phyloP scores from a whole-genome alignment of 2,329 filamentous ascomycete species.

The Arthrobotrys musiformis region DNA sequence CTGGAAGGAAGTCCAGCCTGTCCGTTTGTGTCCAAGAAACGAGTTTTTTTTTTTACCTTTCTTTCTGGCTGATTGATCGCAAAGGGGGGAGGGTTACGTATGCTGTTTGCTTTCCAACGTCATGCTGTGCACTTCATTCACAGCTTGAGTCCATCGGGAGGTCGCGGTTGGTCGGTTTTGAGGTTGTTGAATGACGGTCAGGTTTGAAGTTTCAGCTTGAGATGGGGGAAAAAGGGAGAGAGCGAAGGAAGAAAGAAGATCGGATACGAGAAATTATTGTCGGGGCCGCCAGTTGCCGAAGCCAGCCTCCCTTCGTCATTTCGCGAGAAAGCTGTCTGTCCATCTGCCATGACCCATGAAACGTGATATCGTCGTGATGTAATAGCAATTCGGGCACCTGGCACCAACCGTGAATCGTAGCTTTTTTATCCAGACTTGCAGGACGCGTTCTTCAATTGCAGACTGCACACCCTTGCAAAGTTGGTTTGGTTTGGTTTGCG shows the following conservation, averaged over 20 bases:
- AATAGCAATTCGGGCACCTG: slow-evolving; percentile 33
- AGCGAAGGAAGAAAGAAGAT: neutral
- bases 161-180: slow-evolving; percentile 13
- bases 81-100: slow-evolving; percentile 22
- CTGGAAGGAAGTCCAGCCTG: slow-evolving; percentile 47
- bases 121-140: slow-evolving; percentile 4
- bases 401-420: slow-evolving; percentile 14
- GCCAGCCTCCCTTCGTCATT: slow-evolving; percentile 6
- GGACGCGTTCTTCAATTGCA: slow-evolving; percentile 38
- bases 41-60: too few relatives aligned
- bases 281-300: slow-evolving; percentile 9
- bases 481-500: slow-evolving; percentile 11
- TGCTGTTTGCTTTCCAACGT: slow-evolving; percentile 23
- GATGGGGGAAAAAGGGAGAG: slow-evolving; percentile 8
- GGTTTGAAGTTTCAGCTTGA: slow-evolving; percentile 29
- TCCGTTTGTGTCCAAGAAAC: slow-evolving; percentile 20
- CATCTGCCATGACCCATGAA: slow-evolving; percentile 23
- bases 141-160: neutral
- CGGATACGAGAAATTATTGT: slow-evolving; percentile 19
- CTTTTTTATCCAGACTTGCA: slow-evolving; percentile 9
- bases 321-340: neutral
- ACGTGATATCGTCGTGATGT: slow-evolving; percentile 52
- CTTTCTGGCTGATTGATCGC: neutral
- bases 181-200: slow-evolving; percentile 9
- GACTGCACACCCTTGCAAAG: slow-evolving; percentile 12